phyloP scores from a whole-genome alignment of 345 rosid genomes.

The Citrus unshiu region DNA sequence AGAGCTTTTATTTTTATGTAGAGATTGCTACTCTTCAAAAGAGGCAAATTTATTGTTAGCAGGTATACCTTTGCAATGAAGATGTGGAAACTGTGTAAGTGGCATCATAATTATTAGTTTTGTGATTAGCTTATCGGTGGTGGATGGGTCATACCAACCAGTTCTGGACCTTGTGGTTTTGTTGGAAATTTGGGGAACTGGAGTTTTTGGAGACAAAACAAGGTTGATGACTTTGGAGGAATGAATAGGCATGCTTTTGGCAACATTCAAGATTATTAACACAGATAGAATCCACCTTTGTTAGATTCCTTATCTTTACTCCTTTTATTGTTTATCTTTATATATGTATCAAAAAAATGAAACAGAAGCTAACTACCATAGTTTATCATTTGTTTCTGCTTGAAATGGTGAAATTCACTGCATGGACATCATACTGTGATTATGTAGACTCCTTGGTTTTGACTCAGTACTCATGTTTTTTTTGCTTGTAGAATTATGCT shows the following conservation, averaged over 20 bases:
- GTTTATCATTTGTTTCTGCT: not conserved
- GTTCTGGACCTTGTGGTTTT: not conserved
- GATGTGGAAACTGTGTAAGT: not conserved
- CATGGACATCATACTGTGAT: not conserved
- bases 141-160: not conserved
- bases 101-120: not conserved
- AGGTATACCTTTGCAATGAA: not conserved
- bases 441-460: not conserved
- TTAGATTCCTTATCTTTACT: not conserved
- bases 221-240: not conserved
- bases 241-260: not conserved
- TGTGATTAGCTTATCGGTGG: not conserved
- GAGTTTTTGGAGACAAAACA: not conserved
- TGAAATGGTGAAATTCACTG: not conserved
- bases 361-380: not conserved
- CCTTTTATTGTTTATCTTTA: not conserved
- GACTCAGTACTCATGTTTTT: not conserved
- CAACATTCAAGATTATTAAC: not conserved
- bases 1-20: not conserved
- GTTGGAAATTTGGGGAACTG: not conserved
- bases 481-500: not conserved
- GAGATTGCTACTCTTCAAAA: not conserved
- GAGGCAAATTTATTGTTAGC: not conserved
- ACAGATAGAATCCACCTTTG: not conserved
- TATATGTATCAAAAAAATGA: not conserved